Conservation (phyloP, 31 red algal genomes). For the Odonthalia washingtoniensis region DNA sequence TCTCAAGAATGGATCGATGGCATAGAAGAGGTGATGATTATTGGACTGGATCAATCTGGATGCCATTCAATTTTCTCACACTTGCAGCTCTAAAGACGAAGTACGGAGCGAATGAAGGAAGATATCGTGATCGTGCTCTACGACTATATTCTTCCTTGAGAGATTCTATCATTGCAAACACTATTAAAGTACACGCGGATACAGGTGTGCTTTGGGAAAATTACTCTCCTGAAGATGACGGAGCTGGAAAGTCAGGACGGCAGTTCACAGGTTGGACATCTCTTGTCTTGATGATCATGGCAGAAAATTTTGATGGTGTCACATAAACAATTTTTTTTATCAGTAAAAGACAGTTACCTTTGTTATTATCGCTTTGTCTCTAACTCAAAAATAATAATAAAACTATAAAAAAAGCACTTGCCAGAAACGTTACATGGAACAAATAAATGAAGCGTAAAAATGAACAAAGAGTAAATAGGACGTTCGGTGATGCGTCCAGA, state of each 20-base stretch:
- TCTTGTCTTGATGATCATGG: slow-evolving; percentile 85
- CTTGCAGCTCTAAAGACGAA: slow-evolving; percentile 82
- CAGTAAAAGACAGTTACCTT: too few relatives aligned
- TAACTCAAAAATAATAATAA: too few relatives aligned
- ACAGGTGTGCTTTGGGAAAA: slow-evolving; percentile 95
- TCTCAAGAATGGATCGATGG: slow-evolving; percentile 67
- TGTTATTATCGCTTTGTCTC: too few relatives aligned
- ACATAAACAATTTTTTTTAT: too few relatives aligned
- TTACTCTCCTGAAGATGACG: slow-evolving; percentile 82
- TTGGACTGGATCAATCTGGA: slow-evolving; percentile 99
- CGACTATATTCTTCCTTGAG: slow-evolving; percentile 57
- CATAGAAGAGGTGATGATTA: slow-evolving; percentile 89
- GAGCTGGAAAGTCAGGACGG: slow-evolving; percentile 79
- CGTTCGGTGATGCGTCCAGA: too few relatives aligned
- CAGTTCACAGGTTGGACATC: slow-evolving; percentile 97
- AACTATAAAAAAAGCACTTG: too few relatives aligned
- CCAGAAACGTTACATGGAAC: too few relatives aligned
- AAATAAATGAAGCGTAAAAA: too few relatives aligned
- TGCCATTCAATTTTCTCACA: slow-evolving; percentile 92
- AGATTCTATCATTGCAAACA: slow-evolving; percentile 61
- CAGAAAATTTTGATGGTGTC: slow-evolving; percentile 84
- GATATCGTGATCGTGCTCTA: slow-evolving; percentile 64
- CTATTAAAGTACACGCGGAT: slow-evolving; percentile 60
- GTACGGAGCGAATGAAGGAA: slow-evolving; percentile 78
- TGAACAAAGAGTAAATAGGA: too few relatives aligned